Conservation (phyloP, 2,329 filamentous ascomycete species). For the Colletotrichum sp. region DNA sequence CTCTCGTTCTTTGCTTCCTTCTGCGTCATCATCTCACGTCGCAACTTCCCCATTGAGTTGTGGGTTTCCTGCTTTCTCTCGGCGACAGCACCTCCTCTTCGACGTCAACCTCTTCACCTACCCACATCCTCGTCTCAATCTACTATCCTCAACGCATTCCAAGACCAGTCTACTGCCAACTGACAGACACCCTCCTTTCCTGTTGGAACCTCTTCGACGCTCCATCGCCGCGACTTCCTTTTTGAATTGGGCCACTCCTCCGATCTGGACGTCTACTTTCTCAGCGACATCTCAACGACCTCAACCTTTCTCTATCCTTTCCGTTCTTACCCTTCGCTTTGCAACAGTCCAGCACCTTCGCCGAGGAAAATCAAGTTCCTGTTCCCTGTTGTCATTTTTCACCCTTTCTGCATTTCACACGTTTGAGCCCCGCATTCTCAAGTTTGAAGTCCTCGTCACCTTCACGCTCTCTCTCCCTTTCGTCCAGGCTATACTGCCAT, state of each 20-base stretch:
- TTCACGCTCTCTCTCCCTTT: not conserved
- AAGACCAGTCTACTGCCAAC: not conserved
- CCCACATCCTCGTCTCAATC: rapidly evolving
- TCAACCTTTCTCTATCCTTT: not conserved
- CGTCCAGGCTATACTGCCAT: not conserved
- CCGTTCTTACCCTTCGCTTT: rapidly evolving
- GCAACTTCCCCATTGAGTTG: not conserved
- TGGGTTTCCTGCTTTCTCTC: not conserved
- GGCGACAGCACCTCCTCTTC: not conserved
- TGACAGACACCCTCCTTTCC: not conserved
- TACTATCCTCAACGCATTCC: not conserved
- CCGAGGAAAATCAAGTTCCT: not conserved
- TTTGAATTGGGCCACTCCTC: rapidly evolving
- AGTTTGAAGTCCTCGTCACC: not conserved
- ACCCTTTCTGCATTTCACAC: not conserved
- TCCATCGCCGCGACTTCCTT: not conserved
- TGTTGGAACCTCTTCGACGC: too few relatives aligned
- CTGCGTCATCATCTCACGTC: rapidly evolving
- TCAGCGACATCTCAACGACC: not conserved
- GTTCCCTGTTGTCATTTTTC: not conserved
- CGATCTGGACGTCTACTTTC: not conserved
- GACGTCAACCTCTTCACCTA: not conserved
- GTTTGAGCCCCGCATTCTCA: not conserved
- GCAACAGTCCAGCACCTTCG: rapidly evolving
- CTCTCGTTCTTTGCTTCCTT: not conserved